These are phyloP conservation scores for Mallotus nudiflorus DNA, from an alignment of 345 rosid genomes.

Conservation along the genomic window DNA sequence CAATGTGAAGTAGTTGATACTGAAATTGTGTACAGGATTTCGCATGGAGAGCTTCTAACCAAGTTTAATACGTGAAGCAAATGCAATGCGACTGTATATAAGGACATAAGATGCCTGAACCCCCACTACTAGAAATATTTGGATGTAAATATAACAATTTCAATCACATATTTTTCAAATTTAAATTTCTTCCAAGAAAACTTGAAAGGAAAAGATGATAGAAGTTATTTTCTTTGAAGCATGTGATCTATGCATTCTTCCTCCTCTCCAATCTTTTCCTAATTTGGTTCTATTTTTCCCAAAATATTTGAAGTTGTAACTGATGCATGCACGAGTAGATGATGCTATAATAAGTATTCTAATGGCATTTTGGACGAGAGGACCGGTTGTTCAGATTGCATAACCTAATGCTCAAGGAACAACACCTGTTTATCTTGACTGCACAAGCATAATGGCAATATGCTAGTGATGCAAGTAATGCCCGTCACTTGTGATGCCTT, in stretches of 20 bases:
- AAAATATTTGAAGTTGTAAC: neutral
- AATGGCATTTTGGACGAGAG: neutral
- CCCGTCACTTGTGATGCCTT: neutral
- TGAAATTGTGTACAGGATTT: conserved; percentile 21
- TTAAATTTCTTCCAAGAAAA: neutral
- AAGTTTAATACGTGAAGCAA: neutral
- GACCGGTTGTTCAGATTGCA: neutral
- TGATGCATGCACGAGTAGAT: neutral
- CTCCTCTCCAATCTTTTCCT: no score
- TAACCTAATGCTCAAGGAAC: neutral
- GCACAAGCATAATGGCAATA: neutral
- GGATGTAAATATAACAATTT: conserved; percentile 3
- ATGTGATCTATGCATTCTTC: no score
- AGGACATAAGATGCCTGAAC: neutral
- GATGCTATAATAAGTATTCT: neutral
- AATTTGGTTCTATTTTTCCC: no score
- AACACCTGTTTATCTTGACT: no score
- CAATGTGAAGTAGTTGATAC: neutral
- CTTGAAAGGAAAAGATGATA: neutral
- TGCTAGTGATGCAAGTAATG: no score
- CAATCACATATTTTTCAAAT: neutral
- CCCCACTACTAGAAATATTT: neutral
- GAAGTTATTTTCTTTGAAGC: neutral
- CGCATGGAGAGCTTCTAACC: neutral
- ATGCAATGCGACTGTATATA: conserved; percentile 2